Evolutionary conservation across 2,329 filamentous ascomycete genomes (phyloP).

Genomic region (Nigrograna mackinnonii): DNA sequence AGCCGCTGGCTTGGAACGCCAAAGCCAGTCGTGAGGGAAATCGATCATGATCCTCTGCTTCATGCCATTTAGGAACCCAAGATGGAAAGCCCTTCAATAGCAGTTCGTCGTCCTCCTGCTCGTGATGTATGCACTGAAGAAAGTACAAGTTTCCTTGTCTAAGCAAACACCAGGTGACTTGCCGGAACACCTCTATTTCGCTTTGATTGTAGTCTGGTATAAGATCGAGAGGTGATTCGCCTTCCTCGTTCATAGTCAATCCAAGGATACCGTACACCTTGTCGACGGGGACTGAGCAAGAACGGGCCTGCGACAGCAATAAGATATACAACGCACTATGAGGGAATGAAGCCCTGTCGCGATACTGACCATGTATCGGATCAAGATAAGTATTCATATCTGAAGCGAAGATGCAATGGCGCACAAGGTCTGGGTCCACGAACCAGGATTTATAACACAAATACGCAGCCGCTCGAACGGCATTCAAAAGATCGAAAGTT

Average conservation of each 20-base stretch:
- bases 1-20: not conserved
- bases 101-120: not conserved
- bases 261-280: not conserved
- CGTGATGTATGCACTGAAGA: no score
- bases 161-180: not conserved
- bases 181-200: not conserved
- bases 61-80: not conserved
- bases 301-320: not conserved
- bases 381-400: not conserved
- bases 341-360: no score
- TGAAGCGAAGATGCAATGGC: not conserved
- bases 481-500: not conserved
- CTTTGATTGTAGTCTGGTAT: not conserved
- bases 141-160: not conserved
- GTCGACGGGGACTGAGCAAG: not conserved
- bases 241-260: not conserved
- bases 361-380: no score
- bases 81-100: not conserved
- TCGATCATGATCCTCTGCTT: not conserved
- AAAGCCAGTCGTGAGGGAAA: not conserved
- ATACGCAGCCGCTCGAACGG: not conserved
- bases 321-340: no score
- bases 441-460: not conserved
- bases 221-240: not conserved
- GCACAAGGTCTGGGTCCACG: not conserved